Evolutionary conservation across 2,329 filamentous ascomycete genomes (phyloP).

Genomic region (Escovopsis sp.): DNA sequence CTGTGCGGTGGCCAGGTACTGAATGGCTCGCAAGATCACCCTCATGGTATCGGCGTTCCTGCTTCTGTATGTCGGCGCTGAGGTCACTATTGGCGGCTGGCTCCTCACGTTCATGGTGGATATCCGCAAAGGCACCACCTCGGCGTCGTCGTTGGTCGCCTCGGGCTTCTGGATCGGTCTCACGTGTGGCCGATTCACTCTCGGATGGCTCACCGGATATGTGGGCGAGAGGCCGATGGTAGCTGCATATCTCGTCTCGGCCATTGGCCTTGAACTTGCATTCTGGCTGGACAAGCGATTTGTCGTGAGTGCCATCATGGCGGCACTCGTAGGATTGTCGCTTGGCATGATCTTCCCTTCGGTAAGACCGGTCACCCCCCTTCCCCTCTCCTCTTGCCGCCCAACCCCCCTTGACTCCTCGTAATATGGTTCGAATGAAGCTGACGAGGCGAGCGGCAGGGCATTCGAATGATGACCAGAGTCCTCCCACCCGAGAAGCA

Average conservation of each 20-base stretch:
- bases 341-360: conserved; percentile 5
- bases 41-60: conserved; percentile 34
- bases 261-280: conserved; percentile 50
- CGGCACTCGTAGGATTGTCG: conserved; percentile 23
- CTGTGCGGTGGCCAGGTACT: background rate
- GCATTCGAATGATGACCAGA: conserved; percentile 34
- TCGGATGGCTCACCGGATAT: conserved; percentile 57
- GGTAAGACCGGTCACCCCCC: background rate
- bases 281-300: conserved; percentile 74
- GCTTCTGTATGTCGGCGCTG: conserved; percentile 60
- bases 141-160: conserved; percentile 51
- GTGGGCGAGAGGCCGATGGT: conserved; percentile 58
- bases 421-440: no score
- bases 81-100: conserved; percentile 67
- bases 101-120: conserved; percentile 73
- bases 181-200: conserved; percentile 51
- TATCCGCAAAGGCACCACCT: conserved; percentile 49
- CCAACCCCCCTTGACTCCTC: no score
- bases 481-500: conserved; percentile 59
- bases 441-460: background rate
- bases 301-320: conserved; percentile 56
- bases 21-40: conserved; percentile 1
- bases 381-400: no score
- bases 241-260: conserved; percentile 44
- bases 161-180: conserved; percentile 75